A percentile compares a stretch with the other conserved stretches of the same genome.
These are phyloP conservation scores for Fusarium liriodendri DNA, from an alignment of 2,329 filamentous ascomycete genomes.

Conservation along the genomic window DNA sequence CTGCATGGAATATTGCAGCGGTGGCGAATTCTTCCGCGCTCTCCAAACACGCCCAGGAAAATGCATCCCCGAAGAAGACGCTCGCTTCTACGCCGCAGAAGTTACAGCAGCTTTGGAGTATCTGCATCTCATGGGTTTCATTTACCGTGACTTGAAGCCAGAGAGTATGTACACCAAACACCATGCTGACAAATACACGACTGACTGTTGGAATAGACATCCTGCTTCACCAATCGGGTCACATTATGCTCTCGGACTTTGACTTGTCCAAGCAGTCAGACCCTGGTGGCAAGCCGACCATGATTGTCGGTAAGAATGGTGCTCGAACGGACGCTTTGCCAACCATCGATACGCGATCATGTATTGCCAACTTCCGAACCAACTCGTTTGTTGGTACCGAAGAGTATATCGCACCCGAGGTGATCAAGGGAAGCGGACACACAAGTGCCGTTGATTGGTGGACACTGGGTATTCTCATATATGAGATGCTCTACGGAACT, in stretches of 20 bases:
- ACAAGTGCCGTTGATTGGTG: slow-evolving; percentile 99
- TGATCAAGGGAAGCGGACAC: slow-evolving; percentile 98
- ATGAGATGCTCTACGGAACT: slow-evolving; percentile 98
- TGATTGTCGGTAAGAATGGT: slow-evolving; percentile 94
- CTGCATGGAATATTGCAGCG: slow-evolving; percentile 99
- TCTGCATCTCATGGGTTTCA: slow-evolving; percentile 98
- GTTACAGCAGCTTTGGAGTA: slow-evolving; percentile 97
- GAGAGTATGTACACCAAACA: slow-evolving; percentile 73
- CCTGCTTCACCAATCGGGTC: slow-evolving; percentile 96
- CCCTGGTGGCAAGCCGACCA: slow-evolving; percentile 93
- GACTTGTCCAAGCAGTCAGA: slow-evolving; percentile 98
- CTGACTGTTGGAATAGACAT: slow-evolving; percentile 73
- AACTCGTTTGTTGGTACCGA: slow-evolving; percentile 99
- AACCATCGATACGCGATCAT: slow-evolving; percentile 98
- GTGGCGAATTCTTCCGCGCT: slow-evolving; percentile 97
- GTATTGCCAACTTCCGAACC: slow-evolving; percentile 97
- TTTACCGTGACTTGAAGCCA: slow-evolving; percentile 97
- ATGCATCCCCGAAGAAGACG: slow-evolving; percentile 96
- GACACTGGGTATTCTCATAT: slow-evolving; percentile 96
- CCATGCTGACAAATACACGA: slow-evolving; percentile 9
- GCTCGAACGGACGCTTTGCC: slow-evolving; percentile 87
- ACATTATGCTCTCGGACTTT: slow-evolving; percentile 99
- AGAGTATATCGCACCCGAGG: slow-evolving; percentile 98
- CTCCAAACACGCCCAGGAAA: slow-evolving; percentile 97
- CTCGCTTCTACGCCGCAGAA: slow-evolving; percentile 96